A percentile compares a stretch with the other conserved stretches of the same genome.
Conservation (phyloP, 345 rosid species). For the Euphorbia pulcherrima region DNA sequence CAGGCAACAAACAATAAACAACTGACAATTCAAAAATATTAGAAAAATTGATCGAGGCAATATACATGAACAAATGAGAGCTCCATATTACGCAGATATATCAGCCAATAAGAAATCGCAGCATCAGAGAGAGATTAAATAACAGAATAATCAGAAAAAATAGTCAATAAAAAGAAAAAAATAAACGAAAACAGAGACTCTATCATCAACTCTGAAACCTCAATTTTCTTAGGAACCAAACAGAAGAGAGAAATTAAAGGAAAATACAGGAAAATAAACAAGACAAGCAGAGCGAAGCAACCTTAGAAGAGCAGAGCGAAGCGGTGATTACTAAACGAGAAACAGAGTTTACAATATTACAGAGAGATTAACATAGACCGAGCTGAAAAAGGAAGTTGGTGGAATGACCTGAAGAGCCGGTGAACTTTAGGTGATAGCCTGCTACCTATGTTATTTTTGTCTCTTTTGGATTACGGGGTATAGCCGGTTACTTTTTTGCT, state of each 20-base stretch:
- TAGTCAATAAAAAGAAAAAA: background rate
- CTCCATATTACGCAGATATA: no score
- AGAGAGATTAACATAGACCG: slow-evolving; percentile 16
- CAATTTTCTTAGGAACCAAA: slow-evolving; percentile 1
- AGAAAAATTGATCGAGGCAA: background rate
- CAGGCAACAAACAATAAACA: background rate
- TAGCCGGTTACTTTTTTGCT: slow-evolving; percentile 29
- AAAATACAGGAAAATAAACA: background rate
- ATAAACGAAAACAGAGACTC: background rate
- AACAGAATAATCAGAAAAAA: background rate
- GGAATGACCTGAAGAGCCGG: slow-evolving; percentile 42
- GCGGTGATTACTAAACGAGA: slow-evolving; percentile 22
- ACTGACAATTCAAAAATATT: background rate
- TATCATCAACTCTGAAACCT: background rate
- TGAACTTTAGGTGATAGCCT: slow-evolving; percentile 14
- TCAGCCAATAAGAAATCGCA: background rate
- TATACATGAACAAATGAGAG: background rate
- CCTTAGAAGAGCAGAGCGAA: slow-evolving; percentile 19
- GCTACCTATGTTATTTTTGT: slow-evolving; percentile 12
- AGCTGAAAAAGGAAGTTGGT: slow-evolving; percentile 4
- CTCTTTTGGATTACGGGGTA: slow-evolving; percentile 35
- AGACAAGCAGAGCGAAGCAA: slow-evolving; percentile 7
- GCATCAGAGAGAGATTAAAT: background rate
- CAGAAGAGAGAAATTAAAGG: background rate
- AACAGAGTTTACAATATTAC: slow-evolving; percentile 16